Evolutionary conservation across 75 land plant genomes (phyloP), one percentile per base, ranked within the genome.

Genomic region (Azolla pinnata): DNA sequence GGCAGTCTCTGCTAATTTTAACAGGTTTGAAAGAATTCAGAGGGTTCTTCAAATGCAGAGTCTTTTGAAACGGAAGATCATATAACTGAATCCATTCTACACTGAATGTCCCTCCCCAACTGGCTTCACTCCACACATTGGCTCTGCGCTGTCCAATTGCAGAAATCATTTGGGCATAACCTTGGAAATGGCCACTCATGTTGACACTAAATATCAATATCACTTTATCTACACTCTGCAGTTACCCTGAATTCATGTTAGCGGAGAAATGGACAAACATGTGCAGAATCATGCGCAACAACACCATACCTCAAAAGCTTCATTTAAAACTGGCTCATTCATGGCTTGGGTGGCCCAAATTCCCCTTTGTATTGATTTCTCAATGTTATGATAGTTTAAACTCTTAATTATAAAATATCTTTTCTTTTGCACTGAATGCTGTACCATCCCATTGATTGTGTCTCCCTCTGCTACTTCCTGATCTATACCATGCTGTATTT

Each of bases 111-210:
- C 84, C 75, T 24, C 90, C 90, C 90, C 90, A 86, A 66, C 59
- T 75, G 29, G 81, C 81, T 67, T 78, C 87, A 75, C 73, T 83
- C 90, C 90, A 86, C 60, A 86, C 73, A 66, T 75, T 75, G 9
- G 76, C 83, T 46, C 80, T 74, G 44, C 83, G 70, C 75, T 81
- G 86, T 17, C 90, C 90, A 64, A 81, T 79, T 49, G 87, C 82
- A 47, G 90, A 83, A 66, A 75, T 80, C 90, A 86, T 86, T 62
- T 75, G 79, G 42, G 90, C 87, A 83, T 83, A 86, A 14, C 90
- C 90, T 86, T 86, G 90, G 70, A 86, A 86, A 66, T 77, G 82
- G 23, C 90, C 87, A 78, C 90, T 86, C 90, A 86, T 86, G 69
- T 86, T 86, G 59, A 86, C 90, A 60, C 90, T 86, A 67, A 83